A percentile compares a stretch with the other conserved stretches of the same genome.
Evolutionary conservation across 1,284 basidiomycete genomes (phyloP).

Genomic region (Pyrrhoderma noxium): DNA sequence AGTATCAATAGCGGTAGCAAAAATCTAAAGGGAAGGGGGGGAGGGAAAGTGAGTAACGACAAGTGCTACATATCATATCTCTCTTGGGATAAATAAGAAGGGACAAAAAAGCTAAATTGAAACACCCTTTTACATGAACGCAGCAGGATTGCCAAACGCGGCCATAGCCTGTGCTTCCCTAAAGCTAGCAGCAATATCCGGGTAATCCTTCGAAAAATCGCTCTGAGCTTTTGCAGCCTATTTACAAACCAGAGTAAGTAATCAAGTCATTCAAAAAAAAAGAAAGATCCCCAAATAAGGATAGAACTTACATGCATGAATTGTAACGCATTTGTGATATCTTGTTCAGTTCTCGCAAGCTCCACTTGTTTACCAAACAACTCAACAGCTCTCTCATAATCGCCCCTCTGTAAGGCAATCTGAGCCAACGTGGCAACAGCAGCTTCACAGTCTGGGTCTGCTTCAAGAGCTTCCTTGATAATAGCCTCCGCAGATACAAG

Average conservation of each 20-base stretch:
- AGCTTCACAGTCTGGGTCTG: slow-evolving; percentile 93
- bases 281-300: not conserved
- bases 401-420: slow-evolving; percentile 86
- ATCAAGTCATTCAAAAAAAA: not conserved
- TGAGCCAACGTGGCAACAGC: slow-evolving; percentile 96
- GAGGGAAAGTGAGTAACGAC: too few relatives aligned
- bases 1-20: too few relatives aligned
- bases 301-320: slow-evolving; percentile 64
- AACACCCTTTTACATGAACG: slow-evolving; percentile 7
- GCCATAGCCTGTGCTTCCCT: slow-evolving; percentile 11
- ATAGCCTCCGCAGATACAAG: slow-evolving; percentile 75
- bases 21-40: too few relatives aligned
- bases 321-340: slow-evolving; percentile 84
- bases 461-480: slow-evolving; percentile 80
- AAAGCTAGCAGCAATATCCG: slow-evolving; percentile 53
- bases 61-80: too few relatives aligned
- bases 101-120: too few relatives aligned
- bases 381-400: slow-evolving; percentile 80
- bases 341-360: slow-evolving; percentile 86
- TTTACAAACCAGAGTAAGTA: not conserved
- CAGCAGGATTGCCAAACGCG: not conserved
- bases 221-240: slow-evolving; percentile 77
- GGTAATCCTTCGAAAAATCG: slow-evolving; percentile 77
- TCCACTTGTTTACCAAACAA: slow-evolving; percentile 84
- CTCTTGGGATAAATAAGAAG: too few relatives aligned